Percentiles rank a stretch among this genome's conserved stretches.
These are phyloP conservation scores for Trametes sanguinea DNA, from an alignment of 768 basidiomycete species.

Conservation along the genomic window DNA sequence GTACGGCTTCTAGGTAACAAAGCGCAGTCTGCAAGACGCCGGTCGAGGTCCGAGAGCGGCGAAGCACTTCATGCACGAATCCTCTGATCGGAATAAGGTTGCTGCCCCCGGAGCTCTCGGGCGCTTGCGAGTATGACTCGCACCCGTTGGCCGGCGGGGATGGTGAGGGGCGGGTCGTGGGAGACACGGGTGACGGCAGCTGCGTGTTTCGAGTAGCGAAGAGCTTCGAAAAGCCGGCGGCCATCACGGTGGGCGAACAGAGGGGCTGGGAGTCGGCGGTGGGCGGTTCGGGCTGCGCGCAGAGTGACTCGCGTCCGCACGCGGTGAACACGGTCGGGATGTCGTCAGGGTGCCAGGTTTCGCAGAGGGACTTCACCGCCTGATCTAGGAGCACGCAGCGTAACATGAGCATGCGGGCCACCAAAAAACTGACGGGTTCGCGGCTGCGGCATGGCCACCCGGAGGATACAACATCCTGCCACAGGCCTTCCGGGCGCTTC, in stretches of 20 bases:
- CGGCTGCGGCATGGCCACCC: background rate
- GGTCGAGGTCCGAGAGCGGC: conserved; percentile 83
- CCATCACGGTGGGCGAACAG: conserved; percentile 2
- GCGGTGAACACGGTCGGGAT: conserved; percentile 57
- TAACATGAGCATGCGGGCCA: conserved; percentile 9
- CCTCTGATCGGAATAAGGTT: conserved; percentile 59
- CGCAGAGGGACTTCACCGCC: conserved; percentile 73
- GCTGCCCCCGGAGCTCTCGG: conserved; percentile 23
- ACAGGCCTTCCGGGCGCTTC: conserved; percentile 4
- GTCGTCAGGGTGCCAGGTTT: conserved; percentile 80
- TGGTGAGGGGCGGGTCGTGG: conserved; percentile 41
- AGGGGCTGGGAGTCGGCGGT: conserved; percentile 5
- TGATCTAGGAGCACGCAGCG: conserved; percentile 54
- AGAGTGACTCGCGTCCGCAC: conserved; percentile 19
- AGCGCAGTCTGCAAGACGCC: conserved; percentile 84
- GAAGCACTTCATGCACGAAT: conserved; percentile 88
- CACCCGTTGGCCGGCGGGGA: conserved; percentile 29
- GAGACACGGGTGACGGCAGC: conserved; percentile 57
- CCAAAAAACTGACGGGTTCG: conserved; percentile 10
- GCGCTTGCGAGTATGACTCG: conserved; percentile 29
- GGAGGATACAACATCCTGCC: background rate
- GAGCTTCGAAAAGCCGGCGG: conserved; percentile 12
- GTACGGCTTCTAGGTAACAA: conserved; percentile 86
- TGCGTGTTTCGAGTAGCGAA: conserved; percentile 40
- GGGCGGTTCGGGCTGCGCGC: conserved; percentile 31